Conservation (phyloP, 352 stramenopile genomes). For the Discostella stelligera region DNA sequence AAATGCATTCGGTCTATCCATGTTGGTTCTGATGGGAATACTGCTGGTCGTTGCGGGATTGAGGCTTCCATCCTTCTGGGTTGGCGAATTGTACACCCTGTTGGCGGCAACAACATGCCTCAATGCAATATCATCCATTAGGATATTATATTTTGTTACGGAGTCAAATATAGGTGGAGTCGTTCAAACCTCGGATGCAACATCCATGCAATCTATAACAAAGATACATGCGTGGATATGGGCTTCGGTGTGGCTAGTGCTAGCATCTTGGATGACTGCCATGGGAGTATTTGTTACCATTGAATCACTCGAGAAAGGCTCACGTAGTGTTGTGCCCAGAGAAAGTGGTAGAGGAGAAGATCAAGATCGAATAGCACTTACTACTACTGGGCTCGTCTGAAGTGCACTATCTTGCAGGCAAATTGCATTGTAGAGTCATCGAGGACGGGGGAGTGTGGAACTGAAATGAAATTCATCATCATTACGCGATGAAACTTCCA, state of each 20-base stretch:
- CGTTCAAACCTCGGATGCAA: slow-evolving; percentile 39
- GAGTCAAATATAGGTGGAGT: slow-evolving; percentile 40
- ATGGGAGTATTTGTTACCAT: slow-evolving; percentile 48
- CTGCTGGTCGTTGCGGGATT: slow-evolving; percentile 30
- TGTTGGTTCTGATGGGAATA: slow-evolving; percentile 40
- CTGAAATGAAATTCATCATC: too few species aligned
- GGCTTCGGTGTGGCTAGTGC: slow-evolving; percentile 45
- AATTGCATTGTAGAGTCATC: too few species aligned
- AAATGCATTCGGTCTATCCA: slow-evolving; percentile 60
- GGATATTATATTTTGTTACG: slow-evolving; percentile 43
- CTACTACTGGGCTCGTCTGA: neutral
- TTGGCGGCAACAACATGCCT: slow-evolving; percentile 55
- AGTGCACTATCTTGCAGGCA: too few species aligned
- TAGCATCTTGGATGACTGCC: slow-evolving; percentile 44
- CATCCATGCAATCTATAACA: slow-evolving; percentile 42
- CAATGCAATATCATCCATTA: slow-evolving; percentile 54
- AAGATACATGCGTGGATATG: slow-evolving; percentile 47
- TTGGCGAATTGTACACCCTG: slow-evolving; percentile 43
- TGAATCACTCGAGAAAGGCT: slow-evolving; percentile 22
- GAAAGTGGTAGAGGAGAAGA: too few species aligned
- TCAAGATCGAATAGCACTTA: neutral
- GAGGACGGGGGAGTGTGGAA: too few species aligned
- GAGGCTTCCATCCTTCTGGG: slow-evolving; percentile 27
- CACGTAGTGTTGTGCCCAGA: neutral
- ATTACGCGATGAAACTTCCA: too few species aligned